phyloP scores from a whole-genome alignment of 1,284 basidiomycete species.

The Malassezia arunalokei region DNA sequence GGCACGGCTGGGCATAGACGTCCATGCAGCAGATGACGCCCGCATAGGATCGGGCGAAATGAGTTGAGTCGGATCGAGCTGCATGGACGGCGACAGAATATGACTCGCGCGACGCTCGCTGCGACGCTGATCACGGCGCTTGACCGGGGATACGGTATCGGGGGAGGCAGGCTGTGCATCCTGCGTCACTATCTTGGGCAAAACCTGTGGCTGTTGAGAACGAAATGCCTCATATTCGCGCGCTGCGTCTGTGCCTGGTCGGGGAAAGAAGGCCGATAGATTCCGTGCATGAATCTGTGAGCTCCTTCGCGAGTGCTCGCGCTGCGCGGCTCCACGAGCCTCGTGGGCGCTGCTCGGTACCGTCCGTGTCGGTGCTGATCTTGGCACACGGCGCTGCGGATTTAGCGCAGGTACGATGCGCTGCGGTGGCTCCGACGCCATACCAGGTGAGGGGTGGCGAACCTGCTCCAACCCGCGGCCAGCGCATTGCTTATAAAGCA shows the following conservation, averaged over 20 bases:
- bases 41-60: slow-evolving; percentile 7
- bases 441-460: no score
- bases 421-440: neutral
- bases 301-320: slow-evolving; percentile 38
- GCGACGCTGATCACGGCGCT: neutral
- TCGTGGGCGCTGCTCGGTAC: neutral
- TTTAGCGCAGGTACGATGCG: neutral
- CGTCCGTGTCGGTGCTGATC: no score
- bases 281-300: slow-evolving; percentile 37
- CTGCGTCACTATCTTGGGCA: neutral
- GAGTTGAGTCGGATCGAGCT: neutral
- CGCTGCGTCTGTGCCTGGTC: slow-evolving; percentile 38
- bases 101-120: slow-evolving; percentile 11
- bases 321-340: neutral
- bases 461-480: no score
- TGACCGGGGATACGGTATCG: neutral
- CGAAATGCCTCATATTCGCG: slow-evolving; percentile 19
- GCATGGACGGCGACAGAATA: neutral
- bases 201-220: neutral
- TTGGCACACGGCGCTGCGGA: neutral
- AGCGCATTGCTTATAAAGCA: no score
- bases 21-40: neutral
- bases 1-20: neutral
- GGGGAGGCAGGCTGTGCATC: neutral
- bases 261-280: slow-evolving; percentile 41